A percentile compares a stretch with the other conserved stretches of the same genome.
Conservation (phyloP, 1,139 yeast species). For the Schizosaccharomyces versatilis region DNA sequence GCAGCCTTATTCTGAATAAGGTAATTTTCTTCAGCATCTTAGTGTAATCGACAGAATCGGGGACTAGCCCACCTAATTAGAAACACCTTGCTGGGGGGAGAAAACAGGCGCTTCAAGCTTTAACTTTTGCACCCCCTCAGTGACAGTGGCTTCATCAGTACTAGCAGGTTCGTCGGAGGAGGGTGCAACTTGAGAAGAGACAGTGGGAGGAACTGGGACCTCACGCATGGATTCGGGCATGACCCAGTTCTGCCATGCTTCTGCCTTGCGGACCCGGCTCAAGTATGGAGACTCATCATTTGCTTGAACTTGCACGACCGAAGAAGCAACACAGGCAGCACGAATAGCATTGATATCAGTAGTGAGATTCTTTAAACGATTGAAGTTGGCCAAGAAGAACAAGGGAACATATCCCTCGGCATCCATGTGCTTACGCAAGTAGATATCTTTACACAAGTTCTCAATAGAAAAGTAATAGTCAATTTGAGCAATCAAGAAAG, state of each 20-base stretch:
- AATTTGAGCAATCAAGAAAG: conserved; percentile 2
- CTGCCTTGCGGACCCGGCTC: conserved; percentile 10
- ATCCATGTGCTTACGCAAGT: conserved; percentile 60
- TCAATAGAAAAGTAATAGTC: conserved; percentile 79
- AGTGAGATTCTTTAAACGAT: conserved; percentile 43
- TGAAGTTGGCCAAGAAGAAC: conserved; percentile 40
- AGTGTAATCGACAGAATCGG: no score
- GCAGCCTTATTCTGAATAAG: no score
- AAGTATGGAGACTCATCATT: background rate
- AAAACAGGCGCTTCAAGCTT: no score
- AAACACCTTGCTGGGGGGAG: no score
- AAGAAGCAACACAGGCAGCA: conserved; percentile 26
- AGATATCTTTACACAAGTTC: conserved; percentile 63
- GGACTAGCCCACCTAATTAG: no score
- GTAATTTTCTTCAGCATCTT: no score
- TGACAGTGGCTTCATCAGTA: no score
- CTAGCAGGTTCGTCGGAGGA: no score
- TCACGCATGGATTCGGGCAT: conserved; percentile 6
- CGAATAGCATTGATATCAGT: conserved; percentile 26
- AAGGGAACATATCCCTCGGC: conserved; percentile 51
- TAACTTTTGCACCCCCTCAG: no score
- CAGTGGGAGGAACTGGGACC: no score
- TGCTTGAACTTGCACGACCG: conserved; percentile 25
- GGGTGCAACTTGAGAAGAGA: no score
- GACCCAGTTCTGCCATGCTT: conserved; percentile 11